Evolutionary conservation across 106 monocot species (phyloP).

Genomic region (Acorus calamus): DNA sequence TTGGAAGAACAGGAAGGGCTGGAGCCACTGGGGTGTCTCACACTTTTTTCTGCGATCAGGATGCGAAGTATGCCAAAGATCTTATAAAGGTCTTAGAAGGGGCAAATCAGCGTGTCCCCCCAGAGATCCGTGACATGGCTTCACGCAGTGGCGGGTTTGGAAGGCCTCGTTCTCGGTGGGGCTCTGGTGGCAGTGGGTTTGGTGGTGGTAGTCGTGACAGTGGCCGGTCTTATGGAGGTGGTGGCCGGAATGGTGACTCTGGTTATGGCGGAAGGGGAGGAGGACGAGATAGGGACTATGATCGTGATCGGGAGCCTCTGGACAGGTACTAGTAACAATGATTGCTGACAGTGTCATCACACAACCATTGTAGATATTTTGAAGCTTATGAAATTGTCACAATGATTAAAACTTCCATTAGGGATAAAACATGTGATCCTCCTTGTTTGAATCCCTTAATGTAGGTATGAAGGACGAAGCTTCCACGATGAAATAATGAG

Average conservation of each 20-base stretch:
- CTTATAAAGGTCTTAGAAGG: slow-evolving; percentile 70
- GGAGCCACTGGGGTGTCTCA: slow-evolving; percentile 67
- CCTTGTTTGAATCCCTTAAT: too few species aligned
- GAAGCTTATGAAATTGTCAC: too few species aligned
- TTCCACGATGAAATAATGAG: too few species aligned
- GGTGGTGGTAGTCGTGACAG: slow-evolving; percentile 17
- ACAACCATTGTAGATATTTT: too few species aligned
- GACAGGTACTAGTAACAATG: too few species aligned
- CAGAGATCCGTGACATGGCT: slow-evolving; percentile 46
- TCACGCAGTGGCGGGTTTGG: slow-evolving; percentile 47
- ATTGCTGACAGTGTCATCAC: too few species aligned
- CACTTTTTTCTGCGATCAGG: slow-evolving; percentile 75
- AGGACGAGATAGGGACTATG: too few species aligned
- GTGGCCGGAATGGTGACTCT: slow-evolving; percentile 4
- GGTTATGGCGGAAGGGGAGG: slow-evolving; percentile 22
- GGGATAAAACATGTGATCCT: too few species aligned
- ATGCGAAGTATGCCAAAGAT: slow-evolving; percentile 64
- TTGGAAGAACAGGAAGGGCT: slow-evolving; percentile 75
- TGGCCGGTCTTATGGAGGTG: slow-evolving; percentile 5
- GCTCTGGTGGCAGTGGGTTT: slow-evolving; percentile 6
- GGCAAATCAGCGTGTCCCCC: slow-evolving; percentile 52
- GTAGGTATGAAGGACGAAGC: too few species aligned
- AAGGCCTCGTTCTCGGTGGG: slow-evolving; percentile 47
- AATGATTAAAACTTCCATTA: too few species aligned
- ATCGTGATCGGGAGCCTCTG: too few species aligned